phyloP scores from a whole-genome alignment of 257 asterid species.

The Ligustrum vulgare region DNA sequence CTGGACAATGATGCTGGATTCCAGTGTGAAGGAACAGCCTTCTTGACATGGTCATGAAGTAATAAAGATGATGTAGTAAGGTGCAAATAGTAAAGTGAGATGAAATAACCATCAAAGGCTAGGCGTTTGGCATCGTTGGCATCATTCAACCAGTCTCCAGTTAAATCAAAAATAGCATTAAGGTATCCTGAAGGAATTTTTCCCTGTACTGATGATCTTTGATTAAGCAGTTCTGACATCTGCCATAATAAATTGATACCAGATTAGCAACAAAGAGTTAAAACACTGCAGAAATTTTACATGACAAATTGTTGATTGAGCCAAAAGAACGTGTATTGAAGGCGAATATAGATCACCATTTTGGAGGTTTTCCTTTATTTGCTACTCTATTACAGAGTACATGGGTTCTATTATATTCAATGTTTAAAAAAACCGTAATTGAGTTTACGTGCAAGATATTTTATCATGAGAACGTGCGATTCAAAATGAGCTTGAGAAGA shows the following conservation, averaged over 20 bases:
- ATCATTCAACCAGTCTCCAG: constrained; percentile 42
- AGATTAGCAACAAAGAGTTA: constrained; percentile 18
- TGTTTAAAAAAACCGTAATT: too few species aligned
- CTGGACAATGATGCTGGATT: constrained; percentile 89
- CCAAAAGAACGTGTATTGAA: neutral
- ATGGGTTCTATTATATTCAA: neutral
- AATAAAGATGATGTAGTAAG: constrained; percentile 79
- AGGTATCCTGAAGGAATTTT: constrained; percentile 92
- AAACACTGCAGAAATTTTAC: constrained; percentile 6
- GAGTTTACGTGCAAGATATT: too few species aligned
- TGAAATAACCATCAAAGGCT: constrained; percentile 91
- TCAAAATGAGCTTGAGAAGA: too few species aligned
- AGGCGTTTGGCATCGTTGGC: constrained; percentile 61
- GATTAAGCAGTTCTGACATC: constrained; percentile 97
- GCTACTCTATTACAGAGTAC: neutral
- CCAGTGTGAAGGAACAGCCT: constrained; percentile 90
- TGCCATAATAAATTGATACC: constrained; percentile 34
- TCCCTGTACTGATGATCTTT: constrained; percentile 79
- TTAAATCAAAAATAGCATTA: constrained; percentile 85
- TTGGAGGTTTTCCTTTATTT: constrained; percentile 3
- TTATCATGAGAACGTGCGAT: too few species aligned
- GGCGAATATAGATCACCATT: neutral
- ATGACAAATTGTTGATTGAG: neutral
- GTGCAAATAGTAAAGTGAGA: constrained; percentile 83
- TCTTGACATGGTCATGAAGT: constrained; percentile 88